phyloP scores from a whole-genome alignment of 345 rosid genomes.

The Cardiospermum halicacabum region DNA sequence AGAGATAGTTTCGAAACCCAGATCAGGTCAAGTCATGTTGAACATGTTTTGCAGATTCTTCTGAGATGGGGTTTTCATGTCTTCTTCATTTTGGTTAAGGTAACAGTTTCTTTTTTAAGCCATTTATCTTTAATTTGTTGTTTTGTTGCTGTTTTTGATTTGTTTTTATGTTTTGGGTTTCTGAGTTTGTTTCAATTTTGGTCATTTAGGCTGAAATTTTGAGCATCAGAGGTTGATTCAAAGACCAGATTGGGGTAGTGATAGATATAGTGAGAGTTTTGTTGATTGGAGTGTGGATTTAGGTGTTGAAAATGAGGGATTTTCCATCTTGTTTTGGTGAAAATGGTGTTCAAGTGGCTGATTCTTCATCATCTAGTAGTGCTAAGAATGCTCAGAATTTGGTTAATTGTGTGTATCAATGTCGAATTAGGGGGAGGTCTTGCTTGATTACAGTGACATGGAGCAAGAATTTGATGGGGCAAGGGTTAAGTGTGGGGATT shows the following conservation, averaged over 20 bases:
- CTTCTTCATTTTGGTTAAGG: conserved; percentile 23
- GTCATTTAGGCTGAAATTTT: conserved; percentile 26
- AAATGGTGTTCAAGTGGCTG: conserved; percentile 82
- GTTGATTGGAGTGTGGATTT: conserved; percentile 19
- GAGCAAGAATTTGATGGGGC: conserved; percentile 96
- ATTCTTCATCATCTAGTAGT: conserved; percentile 63
- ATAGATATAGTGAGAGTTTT: conserved; percentile 16
- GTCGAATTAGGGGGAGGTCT: conserved; percentile 55
- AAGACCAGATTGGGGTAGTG: conserved; percentile 23
- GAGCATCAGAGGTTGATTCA: conserved; percentile 22
- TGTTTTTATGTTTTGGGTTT: conserved; percentile 6
- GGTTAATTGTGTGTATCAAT: conserved; percentile 69
- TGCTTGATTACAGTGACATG: conserved; percentile 76
- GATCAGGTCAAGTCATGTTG: conserved; percentile 28
- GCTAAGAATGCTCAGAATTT: conserved; percentile 66
- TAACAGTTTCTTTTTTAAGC: conserved; percentile 9
- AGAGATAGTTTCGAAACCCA: conserved; percentile 9
- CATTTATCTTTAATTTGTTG: conserved; percentile 2
- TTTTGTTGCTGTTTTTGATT: conserved; percentile 2
- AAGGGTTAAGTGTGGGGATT: conserved; percentile 63
- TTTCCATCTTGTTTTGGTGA: conserved; percentile 96
- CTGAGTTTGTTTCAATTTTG: conserved; percentile 13
- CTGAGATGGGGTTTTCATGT: conserved; percentile 20
- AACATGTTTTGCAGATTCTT: conserved; percentile 27
- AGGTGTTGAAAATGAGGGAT: conserved; percentile 63